phyloP scores from a whole-genome alignment of 768 basidiomycete genomes.

The Boletus rex-veris region DNA sequence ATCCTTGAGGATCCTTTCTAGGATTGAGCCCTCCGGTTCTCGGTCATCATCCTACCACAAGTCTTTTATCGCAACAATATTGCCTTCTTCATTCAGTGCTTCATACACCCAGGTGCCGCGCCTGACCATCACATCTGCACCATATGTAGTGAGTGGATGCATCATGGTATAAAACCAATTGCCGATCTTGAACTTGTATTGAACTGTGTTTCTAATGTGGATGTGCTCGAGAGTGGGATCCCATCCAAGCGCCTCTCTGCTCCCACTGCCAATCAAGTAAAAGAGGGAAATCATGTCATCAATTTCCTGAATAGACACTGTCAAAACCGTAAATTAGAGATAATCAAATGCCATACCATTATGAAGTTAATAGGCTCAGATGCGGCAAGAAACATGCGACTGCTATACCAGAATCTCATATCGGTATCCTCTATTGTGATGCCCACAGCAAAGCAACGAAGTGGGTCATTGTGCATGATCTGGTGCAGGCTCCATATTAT shows the following conservation, averaged over 20 bases:
- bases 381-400: not conserved
- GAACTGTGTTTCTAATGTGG: not conserved
- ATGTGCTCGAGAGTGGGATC: not conserved
- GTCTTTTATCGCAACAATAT: not conserved
- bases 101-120: not conserved
- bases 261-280: not conserved
- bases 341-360: not conserved
- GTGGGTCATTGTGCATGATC: constrained; percentile 27
- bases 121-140: not conserved
- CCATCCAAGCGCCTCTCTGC: not conserved
- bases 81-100: not conserved
- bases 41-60: not conserved
- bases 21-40: not conserved
- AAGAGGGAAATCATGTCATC: constrained; percentile 5
- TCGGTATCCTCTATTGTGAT: constrained; percentile 24
- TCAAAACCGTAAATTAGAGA: not conserved
- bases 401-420: constrained; percentile 27
- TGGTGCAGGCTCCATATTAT: constrained; percentile 27
- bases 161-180: not conserved
- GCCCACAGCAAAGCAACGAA: constrained; percentile 23
- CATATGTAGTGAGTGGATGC: not conserved
- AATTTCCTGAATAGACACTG: not conserved
- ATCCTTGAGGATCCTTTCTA: not conserved
- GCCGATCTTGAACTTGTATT: not conserved
- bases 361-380: constrained; percentile 3